phyloP scores from a whole-genome alignment of 2,329 filamentous ascomycete species.

The Fusarium mexicanum region DNA sequence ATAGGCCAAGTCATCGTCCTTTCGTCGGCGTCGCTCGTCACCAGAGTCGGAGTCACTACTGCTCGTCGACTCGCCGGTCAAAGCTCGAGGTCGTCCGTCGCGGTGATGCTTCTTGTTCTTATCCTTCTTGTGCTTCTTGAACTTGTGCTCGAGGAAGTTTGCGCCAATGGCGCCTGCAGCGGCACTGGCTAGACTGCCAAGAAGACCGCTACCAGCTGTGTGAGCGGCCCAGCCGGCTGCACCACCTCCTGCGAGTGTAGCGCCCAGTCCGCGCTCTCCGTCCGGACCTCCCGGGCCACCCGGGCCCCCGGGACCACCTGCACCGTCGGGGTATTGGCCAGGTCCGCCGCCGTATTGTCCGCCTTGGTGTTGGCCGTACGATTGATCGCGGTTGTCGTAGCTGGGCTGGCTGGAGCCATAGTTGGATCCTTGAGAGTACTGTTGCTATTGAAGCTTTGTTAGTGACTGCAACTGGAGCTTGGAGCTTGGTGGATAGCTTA shows the following conservation, averaged over 20 bases:
- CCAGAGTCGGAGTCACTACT: conserved; percentile 41
- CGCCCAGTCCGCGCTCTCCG: conserved; percentile 61
- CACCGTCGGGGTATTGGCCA: conserved; percentile 22
- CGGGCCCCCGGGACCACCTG: conserved; percentile 3
- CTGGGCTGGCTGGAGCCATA: conserved; percentile 28
- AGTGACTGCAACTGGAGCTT: neutral
- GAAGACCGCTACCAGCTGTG: conserved; percentile 59
- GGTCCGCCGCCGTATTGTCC: conserved; percentile 26
- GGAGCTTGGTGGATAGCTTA: neutral
- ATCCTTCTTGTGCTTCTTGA: conserved; percentile 45
- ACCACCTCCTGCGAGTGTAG: conserved; percentile 58
- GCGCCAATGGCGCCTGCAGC: conserved; percentile 61
- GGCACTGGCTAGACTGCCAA: conserved; percentile 59
- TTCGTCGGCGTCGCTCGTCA: conserved; percentile 30
- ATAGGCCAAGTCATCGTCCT: conserved; percentile 20
- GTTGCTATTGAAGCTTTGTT: conserved; percentile 1
- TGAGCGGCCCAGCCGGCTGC: conserved; percentile 61
- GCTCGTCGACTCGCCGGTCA: conserved; percentile 36
- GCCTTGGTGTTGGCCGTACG: conserved; percentile 31
- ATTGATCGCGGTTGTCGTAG: conserved; percentile 26
- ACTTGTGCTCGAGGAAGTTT: conserved; percentile 56
- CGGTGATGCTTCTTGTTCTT: conserved; percentile 40
- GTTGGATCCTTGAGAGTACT: conserved; percentile 31
- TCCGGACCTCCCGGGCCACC: conserved; percentile 38
- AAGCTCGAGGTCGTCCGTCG: conserved; percentile 32